Percentiles rank a stretch among this genome's conserved stretches.
phyloP scores from a whole-genome alignment of 352 stramenopile genomes.

The Globisporangium solare region DNA sequence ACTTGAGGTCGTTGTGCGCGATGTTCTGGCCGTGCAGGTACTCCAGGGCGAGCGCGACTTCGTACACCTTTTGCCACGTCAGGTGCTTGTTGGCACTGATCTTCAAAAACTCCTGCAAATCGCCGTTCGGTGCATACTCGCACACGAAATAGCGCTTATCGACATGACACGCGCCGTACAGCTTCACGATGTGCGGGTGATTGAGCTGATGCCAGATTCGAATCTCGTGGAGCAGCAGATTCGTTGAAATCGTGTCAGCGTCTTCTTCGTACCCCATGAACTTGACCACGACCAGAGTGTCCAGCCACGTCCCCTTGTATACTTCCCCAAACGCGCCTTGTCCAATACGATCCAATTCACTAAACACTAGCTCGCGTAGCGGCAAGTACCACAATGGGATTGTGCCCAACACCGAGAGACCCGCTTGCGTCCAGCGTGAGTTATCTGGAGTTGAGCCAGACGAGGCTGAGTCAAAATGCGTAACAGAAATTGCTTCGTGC shows the following conservation, averaged over 20 bases:
- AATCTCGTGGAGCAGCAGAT: slow-evolving; percentile 22
- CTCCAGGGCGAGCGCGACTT: slow-evolving; percentile 18
- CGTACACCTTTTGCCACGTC: slow-evolving; percentile 21
- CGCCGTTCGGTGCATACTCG: slow-evolving; percentile 23
- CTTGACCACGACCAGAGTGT: slow-evolving; percentile 32
- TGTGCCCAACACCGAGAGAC: no score
- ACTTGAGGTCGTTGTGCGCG: slow-evolving; percentile 18
- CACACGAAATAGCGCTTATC: slow-evolving; percentile 32
- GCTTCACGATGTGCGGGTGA: slow-evolving; percentile 32
- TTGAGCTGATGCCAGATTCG: slow-evolving; percentile 26
- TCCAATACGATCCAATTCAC: slow-evolving; percentile 11
- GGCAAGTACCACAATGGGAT: no score
- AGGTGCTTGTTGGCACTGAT: slow-evolving; percentile 1
- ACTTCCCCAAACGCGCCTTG: slow-evolving; percentile 24
- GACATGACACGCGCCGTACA: slow-evolving; percentile 31
- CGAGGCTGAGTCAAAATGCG: no score
- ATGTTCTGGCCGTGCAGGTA: slow-evolving; percentile 20
- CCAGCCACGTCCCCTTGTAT: slow-evolving; percentile 23
- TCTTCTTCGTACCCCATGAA: slow-evolving; percentile 15
- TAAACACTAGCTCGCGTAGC: slow-evolving; percentile 12
- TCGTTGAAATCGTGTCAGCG: slow-evolving; percentile 4
- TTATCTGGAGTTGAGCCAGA: no score
- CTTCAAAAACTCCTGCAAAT: slow-evolving; percentile 21
- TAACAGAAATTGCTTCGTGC: no score
- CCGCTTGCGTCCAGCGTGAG: no score